Evolutionary conservation across 2,329 filamentous ascomycete genomes (phyloP).

Genomic region (Nemania serpens): DNA sequence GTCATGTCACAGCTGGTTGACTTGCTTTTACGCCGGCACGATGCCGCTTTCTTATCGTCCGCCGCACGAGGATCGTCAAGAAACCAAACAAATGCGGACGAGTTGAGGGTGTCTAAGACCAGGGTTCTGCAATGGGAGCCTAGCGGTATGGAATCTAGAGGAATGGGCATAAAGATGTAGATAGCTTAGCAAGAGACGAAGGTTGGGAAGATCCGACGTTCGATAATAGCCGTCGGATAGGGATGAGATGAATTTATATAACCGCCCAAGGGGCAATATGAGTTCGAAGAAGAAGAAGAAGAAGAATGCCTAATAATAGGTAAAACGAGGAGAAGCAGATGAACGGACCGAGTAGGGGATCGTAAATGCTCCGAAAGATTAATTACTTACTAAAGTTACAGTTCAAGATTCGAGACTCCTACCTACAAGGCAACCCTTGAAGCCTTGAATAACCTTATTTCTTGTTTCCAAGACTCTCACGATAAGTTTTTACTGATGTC

Average conservation of each 20-base stretch:
- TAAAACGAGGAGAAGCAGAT: conserved; percentile 3
- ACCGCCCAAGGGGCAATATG: background rate
- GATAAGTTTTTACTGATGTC: conserved; percentile 10
- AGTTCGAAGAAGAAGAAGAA: background rate
- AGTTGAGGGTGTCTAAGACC: conserved; percentile 10
- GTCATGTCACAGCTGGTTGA: conserved; percentile 23
- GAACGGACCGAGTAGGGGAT: conserved; percentile 5
- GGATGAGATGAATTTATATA: conserved; percentile 15
- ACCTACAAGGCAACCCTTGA: background rate
- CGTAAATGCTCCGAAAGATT: conserved; percentile 12
- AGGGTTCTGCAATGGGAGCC: conserved; percentile 7
- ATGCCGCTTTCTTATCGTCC: conserved; percentile 20
- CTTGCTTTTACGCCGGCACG: conserved; percentile 15
- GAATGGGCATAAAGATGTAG: background rate
- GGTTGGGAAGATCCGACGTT: conserved; percentile 14
- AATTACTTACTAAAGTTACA: background rate
- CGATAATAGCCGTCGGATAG: conserved; percentile 15
- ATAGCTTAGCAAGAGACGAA: background rate
- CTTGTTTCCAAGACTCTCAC: background rate
- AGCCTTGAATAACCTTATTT: conserved; percentile 19
- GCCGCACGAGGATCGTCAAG: conserved; percentile 7
- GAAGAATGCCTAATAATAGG: background rate
- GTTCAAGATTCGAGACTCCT: conserved; percentile 10
- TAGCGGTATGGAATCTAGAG: background rate
- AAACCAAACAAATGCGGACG: conserved; percentile 4